These are phyloP conservation scores for Trichocomaceae sp. DNA, from an alignment of 2,329 filamentous ascomycete species.

Conservation along the genomic window DNA sequence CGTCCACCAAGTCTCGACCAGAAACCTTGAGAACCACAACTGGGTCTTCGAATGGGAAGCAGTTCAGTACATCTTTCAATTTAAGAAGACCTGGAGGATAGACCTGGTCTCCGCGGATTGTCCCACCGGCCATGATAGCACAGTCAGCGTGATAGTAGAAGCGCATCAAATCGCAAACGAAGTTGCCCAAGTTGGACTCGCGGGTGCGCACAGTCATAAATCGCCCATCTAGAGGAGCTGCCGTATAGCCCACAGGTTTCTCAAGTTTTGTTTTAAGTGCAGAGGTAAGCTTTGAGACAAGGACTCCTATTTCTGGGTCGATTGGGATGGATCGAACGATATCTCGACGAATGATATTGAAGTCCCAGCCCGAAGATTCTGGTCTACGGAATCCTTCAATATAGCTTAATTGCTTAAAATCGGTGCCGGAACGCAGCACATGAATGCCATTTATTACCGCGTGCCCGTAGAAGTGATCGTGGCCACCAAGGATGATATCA, in stretches of 20 bases:
- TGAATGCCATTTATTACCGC: slow-evolving; percentile 71
- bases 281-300: slow-evolving; percentile 64
- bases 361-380: slow-evolving; percentile 59
- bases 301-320: slow-evolving; percentile 53
- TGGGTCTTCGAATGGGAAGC: slow-evolving; percentile 88
- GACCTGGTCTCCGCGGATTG: slow-evolving; percentile 80
- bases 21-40: slow-evolving; percentile 68
- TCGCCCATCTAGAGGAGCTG: slow-evolving; percentile 73
- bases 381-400: slow-evolving; percentile 64
- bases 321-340: slow-evolving; percentile 62
- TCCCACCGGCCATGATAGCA: slow-evolving; percentile 75
- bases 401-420: slow-evolving; percentile 90
- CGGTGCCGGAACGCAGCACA: slow-evolving; percentile 77
- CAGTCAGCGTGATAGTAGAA: slow-evolving; percentile 76
- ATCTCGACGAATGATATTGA: slow-evolving; percentile 69
- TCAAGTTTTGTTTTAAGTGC: slow-evolving; percentile 70
- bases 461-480: slow-evolving; percentile 85
- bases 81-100: slow-evolving; percentile 73
- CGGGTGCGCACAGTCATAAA: slow-evolving; percentile 72
- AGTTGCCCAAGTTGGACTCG: slow-evolving; percentile 84
- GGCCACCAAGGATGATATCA: slow-evolving; percentile 80
- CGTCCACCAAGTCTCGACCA: slow-evolving; percentile 68
- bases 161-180: slow-evolving; percentile 86
- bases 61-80: slow-evolving; percentile 76
- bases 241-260: slow-evolving; percentile 77